phyloP scores from a whole-genome alignment of 1,284 basidiomycete genomes.

The Austropuccinia psidii region DNA sequence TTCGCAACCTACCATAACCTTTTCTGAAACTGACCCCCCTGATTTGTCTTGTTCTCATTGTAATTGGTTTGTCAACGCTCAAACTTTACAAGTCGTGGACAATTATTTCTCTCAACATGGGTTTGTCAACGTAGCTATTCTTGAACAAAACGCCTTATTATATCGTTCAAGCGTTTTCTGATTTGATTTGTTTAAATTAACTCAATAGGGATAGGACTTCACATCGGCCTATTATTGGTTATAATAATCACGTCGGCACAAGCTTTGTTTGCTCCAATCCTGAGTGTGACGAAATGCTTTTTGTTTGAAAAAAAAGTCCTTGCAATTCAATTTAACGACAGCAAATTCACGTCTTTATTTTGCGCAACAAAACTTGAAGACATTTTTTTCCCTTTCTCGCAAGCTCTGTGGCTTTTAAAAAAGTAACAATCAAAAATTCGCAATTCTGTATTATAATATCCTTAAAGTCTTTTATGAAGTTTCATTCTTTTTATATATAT shows the following conservation, averaged over 20 bases:
- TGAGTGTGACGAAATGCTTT: slow-evolving; percentile 24
- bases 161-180: background rate
- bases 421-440: too few relatives aligned
- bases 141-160: background rate
- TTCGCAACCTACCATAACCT: background rate
- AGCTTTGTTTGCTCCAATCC: slow-evolving; percentile 18
- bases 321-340: too few relatives aligned
- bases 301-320: too few relatives aligned
- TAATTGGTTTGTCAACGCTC: background rate
- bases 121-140: background rate
- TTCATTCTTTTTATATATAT: too few relatives aligned
- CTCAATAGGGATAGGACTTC: background rate
- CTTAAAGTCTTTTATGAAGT: too few relatives aligned
- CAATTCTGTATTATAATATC: too few relatives aligned
- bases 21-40: background rate
- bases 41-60: slow-evolving; percentile 2
- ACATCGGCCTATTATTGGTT: slow-evolving; percentile 11
- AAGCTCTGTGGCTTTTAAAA: too few relatives aligned
- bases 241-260: slow-evolving; percentile 18
- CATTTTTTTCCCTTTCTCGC: too few relatives aligned
- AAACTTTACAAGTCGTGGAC: background rate
- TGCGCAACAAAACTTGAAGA: too few relatives aligned
- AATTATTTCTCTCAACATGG: slow-evolving; percentile 15
- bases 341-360: too few relatives aligned
- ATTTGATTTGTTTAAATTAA: background rate